phyloP scores from a whole-genome alignment of 345 rosid genomes.

The Psidium friedrichsthalianum region DNA sequence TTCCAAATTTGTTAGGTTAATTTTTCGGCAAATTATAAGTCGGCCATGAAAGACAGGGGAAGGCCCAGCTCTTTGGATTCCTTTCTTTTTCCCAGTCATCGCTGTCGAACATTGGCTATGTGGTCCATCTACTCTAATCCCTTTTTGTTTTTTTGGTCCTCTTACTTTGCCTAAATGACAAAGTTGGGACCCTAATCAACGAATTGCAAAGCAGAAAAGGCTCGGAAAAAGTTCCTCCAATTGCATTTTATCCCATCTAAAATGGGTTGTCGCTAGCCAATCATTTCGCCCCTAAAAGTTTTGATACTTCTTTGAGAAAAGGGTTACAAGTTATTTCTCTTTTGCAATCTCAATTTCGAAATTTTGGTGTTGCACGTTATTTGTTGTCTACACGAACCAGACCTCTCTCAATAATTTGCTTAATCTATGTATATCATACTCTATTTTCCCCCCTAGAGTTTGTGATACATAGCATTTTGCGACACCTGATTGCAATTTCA shows the following conservation, averaged over 20 bases:
- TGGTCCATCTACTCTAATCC: neutral
- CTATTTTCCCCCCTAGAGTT: neutral
- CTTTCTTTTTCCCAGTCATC: neutral
- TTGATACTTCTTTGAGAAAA: neutral
- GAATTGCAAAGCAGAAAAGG: neutral
- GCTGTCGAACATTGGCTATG: neutral
- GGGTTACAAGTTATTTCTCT: neutral
- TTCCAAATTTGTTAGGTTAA: no score
- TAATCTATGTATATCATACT: neutral
- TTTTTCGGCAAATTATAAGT: neutral
- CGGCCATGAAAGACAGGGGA: neutral
- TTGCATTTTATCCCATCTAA: neutral
- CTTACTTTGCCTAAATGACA: neutral
- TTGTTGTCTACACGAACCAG: neutral
- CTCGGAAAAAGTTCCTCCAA: neutral
- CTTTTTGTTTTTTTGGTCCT: neutral
- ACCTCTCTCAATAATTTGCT: neutral
- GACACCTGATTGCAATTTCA: neutral
- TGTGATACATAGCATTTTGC: neutral
- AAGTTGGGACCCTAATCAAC: neutral
- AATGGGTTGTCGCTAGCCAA: neutral
- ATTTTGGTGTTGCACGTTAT: no score
- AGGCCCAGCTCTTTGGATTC: neutral
- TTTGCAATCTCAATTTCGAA: neutral
- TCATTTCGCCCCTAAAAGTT: neutral